phyloP scores from a whole-genome alignment of 108 stramenopile species.

The Cyclotella atomus region DNA sequence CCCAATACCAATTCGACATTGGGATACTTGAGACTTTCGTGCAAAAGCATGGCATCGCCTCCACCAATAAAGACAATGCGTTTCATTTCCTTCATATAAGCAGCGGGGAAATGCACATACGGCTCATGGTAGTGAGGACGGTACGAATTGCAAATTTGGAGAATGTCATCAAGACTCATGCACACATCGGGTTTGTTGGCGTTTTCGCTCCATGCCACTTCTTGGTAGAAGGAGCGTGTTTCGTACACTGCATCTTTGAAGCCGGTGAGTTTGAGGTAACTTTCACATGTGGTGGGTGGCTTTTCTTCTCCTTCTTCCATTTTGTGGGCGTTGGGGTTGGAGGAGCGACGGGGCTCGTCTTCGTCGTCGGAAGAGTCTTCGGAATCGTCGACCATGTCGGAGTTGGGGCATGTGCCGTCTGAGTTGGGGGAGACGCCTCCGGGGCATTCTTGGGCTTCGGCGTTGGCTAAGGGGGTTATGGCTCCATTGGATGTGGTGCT shows the following conservation, averaged over 20 bases:
- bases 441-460: slow-evolving; percentile 20
- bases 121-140: slow-evolving; percentile 89
- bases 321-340: slow-evolving; percentile 48
- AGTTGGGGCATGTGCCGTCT: slow-evolving; percentile 36
- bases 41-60: slow-evolving; percentile 89
- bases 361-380: slow-evolving; percentile 26
- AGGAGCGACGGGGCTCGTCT: slow-evolving; percentile 9
- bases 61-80: slow-evolving; percentile 85
- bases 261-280: slow-evolving; percentile 46
- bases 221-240: slow-evolving; percentile 43
- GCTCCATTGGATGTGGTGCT: background rate
- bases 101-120: slow-evolving; percentile 79
- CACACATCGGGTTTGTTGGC: slow-evolving; percentile 66
- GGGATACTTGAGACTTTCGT: slow-evolving; percentile 83
- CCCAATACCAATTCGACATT: slow-evolving; percentile 77
- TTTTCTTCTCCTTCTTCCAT: slow-evolving; percentile 53
- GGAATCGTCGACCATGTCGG: slow-evolving; percentile 17
- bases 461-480: slow-evolving; percentile 7
- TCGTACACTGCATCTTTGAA: slow-evolving; percentile 53
- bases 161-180: slow-evolving; percentile 70
- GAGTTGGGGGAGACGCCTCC: slow-evolving; percentile 27
- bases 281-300: slow-evolving; percentile 50
- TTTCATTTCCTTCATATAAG: slow-evolving; percentile 67
- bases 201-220: slow-evolving; percentile 52
- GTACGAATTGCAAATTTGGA: slow-evolving; percentile 79